These are phyloP conservation scores for Breynia disticha DNA, from an alignment of 441 rosid genomes.

Conservation along the genomic window DNA sequence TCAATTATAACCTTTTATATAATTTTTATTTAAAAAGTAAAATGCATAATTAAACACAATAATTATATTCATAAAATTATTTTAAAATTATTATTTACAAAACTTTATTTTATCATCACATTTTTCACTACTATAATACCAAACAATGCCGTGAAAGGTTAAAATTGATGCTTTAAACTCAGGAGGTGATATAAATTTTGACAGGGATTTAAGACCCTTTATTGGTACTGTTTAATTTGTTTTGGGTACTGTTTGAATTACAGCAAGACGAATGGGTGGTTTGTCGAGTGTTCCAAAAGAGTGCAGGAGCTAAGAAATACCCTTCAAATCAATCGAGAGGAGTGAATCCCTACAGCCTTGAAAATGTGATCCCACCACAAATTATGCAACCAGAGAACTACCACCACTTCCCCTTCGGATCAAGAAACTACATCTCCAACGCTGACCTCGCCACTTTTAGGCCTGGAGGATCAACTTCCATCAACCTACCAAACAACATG, in stretches of 20 bases:
- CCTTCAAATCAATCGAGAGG: conserved; percentile 43
- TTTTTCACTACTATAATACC: too few species aligned
- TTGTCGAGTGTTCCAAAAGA: conserved; percentile 86
- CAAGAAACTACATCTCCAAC: conserved; percentile 29
- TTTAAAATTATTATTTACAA: too few species aligned
- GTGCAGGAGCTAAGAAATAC: conserved; percentile 50
- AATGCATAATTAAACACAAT: too few species aligned
- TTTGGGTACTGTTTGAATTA: not conserved
- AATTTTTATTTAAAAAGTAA: too few species aligned
- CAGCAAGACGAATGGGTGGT: conserved; percentile 96
- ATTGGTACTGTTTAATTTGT: too few species aligned
- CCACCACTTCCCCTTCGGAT: conserved; percentile 33
- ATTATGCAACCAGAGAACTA: conserved; percentile 38
- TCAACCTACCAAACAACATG: conserved; percentile 18
- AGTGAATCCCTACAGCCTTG: conserved; percentile 34
- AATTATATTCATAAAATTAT: too few species aligned
- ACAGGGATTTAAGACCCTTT: too few species aligned
- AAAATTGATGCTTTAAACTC: too few species aligned
- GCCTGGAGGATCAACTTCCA: conserved; percentile 21
- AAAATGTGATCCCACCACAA: conserved; percentile 26
- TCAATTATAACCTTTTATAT: too few species aligned
- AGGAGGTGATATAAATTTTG: too few species aligned
- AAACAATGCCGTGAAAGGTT: too few species aligned
- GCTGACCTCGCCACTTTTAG: conserved; percentile 54
- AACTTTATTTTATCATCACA: too few species aligned